Evolutionary conservation across 1,284 basidiomycete species (phyloP).

Genomic region (Phaffia rhodozyma): DNA sequence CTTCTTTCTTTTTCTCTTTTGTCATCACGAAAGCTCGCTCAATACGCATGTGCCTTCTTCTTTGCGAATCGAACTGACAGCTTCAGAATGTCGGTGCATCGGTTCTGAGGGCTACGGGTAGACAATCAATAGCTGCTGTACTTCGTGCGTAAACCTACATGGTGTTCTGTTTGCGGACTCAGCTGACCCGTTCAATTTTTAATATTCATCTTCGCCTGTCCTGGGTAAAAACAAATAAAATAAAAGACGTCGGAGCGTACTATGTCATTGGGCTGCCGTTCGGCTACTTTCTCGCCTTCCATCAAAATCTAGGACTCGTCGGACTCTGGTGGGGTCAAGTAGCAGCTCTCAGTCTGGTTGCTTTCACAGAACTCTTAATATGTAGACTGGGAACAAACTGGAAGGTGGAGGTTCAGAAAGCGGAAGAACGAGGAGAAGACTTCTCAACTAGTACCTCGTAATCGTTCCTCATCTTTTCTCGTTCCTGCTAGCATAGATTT

Average conservation of each 20-base stretch:
- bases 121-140: constrained; percentile 23
- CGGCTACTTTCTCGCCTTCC: constrained; percentile 23
- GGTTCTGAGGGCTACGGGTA: constrained; percentile 24
- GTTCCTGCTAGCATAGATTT: no score
- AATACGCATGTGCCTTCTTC: no score
- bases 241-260: constrained; percentile 18
- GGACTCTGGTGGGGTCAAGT: constrained; percentile 27
- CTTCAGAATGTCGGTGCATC: constrained; percentile 25
- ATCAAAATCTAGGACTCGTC: constrained; percentile 21
- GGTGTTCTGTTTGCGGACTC: no score
- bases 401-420: constrained; percentile 23
- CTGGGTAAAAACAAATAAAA: background rate
- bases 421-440: constrained; percentile 20
- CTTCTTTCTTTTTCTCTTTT: no score
- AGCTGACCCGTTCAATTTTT: background rate
- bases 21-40: no score
- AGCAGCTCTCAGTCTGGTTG: constrained; percentile 20
- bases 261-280: constrained; percentile 25
- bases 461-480: no score
- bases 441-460: no score
- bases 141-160: constrained; percentile 17
- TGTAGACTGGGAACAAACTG: constrained; percentile 21
- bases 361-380: constrained; percentile 20
- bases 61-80: no score
- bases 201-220: background rate